These are phyloP conservation scores for Penicillium nordicum DNA, from an alignment of 2,329 filamentous ascomycete genomes.

Conservation along the genomic window DNA sequence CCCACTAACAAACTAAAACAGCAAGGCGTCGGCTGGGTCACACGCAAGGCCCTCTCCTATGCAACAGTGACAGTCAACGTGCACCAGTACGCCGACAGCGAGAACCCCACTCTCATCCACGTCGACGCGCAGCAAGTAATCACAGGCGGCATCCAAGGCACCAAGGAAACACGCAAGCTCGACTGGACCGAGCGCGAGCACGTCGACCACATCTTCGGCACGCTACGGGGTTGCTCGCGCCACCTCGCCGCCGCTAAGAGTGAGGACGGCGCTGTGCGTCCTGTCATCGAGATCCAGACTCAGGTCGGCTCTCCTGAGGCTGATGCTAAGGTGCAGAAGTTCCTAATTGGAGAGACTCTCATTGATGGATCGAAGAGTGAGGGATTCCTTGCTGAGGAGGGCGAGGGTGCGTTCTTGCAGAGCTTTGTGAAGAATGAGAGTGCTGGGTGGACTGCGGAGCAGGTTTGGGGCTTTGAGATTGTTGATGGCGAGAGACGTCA, in stretches of 20 bases:
- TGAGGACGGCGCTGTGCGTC: constrained; percentile 38
- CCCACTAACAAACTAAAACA: constrained; percentile 22
- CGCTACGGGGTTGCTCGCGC: constrained; percentile 59
- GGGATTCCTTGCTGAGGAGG: constrained; percentile 58
- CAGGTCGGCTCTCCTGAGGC: constrained; percentile 39
- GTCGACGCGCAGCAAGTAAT: constrained; percentile 70
- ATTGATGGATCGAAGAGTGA: constrained; percentile 56
- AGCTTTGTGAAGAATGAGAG: constrained; percentile 49
- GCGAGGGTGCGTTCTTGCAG: constrained; percentile 47
- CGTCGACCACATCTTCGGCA: constrained; percentile 76
- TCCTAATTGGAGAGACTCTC: constrained; percentile 41
- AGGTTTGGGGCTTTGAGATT: constrained; percentile 50
- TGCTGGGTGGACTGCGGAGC: constrained; percentile 54
- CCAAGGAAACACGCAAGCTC: constrained; percentile 55
- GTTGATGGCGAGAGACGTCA: constrained; percentile 42
- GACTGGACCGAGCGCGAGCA: constrained; percentile 63
- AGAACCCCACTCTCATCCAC: constrained; percentile 50
- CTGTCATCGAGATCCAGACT: constrained; percentile 35
- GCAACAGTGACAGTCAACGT: constrained; percentile 67
- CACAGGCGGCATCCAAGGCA: constrained; percentile 69
- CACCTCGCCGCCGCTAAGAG: constrained; percentile 44
- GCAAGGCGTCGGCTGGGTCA: constrained; percentile 69
- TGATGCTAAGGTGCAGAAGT: constrained; percentile 38
- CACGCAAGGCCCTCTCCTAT: constrained; percentile 66
- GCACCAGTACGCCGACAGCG: constrained; percentile 51